Base-by-base conservation (phyloP, 2,329 filamentous ascomycete species). In the Xylariaceae sp. region DNA sequence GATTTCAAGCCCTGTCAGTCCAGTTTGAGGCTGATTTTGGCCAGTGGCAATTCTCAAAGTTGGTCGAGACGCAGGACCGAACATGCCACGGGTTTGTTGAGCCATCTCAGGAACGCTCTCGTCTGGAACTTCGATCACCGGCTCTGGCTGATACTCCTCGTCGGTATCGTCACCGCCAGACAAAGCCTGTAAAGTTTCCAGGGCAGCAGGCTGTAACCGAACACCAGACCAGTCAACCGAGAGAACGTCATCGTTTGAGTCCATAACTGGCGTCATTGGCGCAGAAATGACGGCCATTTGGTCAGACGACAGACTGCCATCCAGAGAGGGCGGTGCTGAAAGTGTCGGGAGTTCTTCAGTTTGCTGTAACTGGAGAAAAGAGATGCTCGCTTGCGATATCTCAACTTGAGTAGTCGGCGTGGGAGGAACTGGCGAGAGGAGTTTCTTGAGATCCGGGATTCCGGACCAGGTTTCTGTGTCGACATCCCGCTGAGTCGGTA, bases 261-360 rank as follows among this genome's bases (percentile, higher is more conserved):
- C 84, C 64, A 90, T 81, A 61, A 93, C 82, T 11, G 92, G 92
- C 0, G 92, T 97, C 9, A 89, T 85, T 4, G 93, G 92, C 53
- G 90, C 90, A 69, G 91, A 96, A 72, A 92, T 82, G 56, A 82
- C 83, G 1, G 91, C 90, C 73, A 95, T 82, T 72, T 96, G 92
- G 70, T 97, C 92, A 1, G 92, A 96, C 7, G 86, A 88, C 68
- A 94, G 77, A 74, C 91, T 96, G 18, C 92, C 92, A 75, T 96
- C 92, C 2, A 96, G 80, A 3, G 93, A 97, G 2, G 93, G 93
- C 3, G 92, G 88, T 4, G 90, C 88, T 57, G 90, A 92, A 35
- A 86, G 82, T 42, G 85, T 87, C 1, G 91, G 91, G 2, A 93
- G 80, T 52, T 85, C 82, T 18, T 86, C 81, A 34, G 84, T 70